Percentiles rank a stretch among this genome's conserved stretches.
Evolutionary conservation across 257 asterid species (phyloP).

Genomic region (Salvia miltiorrhiza): DNA sequence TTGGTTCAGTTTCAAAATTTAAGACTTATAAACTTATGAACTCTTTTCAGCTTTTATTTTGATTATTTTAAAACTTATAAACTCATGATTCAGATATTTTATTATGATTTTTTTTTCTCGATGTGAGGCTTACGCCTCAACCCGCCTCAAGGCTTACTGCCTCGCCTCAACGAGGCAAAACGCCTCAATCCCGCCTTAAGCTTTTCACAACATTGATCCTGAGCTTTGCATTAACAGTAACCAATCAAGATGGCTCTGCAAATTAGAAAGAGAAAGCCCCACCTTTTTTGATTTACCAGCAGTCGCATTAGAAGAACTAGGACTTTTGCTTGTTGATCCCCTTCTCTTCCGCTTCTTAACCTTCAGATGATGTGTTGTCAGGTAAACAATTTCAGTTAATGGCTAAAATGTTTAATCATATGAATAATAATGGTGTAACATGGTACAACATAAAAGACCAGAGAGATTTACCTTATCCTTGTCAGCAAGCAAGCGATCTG

Average conservation of each 20-base stretch:
- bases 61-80: too few species aligned
- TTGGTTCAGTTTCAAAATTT: too few species aligned
- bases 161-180: too few species aligned
- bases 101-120: too few species aligned
- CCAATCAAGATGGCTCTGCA: background rate
- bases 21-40: too few species aligned
- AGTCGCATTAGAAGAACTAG: constrained; percentile 40
- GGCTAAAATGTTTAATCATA: constrained; percentile 5
- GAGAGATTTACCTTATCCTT: constrained; percentile 51
- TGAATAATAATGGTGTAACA: background rate
- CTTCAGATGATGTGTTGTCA: constrained; percentile 28
- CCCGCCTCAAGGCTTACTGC: too few species aligned
- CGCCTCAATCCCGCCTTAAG: too few species aligned
- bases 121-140: too few species aligned
- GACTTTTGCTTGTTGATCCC: constrained; percentile 42
- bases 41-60: too few species aligned
- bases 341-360: constrained; percentile 58
- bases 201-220: too few species aligned
- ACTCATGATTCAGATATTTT: too few species aligned
- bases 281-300: constrained; percentile 57
- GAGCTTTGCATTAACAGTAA: background rate
- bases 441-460: constrained; percentile 9
- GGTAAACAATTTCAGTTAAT: constrained; percentile 9
- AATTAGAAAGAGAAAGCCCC: constrained; percentile 15
- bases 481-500: constrained; percentile 73